phyloP scores from a whole-genome alignment of 495 filamentous ascomycete genomes.

The Penicillium arizonense region DNA sequence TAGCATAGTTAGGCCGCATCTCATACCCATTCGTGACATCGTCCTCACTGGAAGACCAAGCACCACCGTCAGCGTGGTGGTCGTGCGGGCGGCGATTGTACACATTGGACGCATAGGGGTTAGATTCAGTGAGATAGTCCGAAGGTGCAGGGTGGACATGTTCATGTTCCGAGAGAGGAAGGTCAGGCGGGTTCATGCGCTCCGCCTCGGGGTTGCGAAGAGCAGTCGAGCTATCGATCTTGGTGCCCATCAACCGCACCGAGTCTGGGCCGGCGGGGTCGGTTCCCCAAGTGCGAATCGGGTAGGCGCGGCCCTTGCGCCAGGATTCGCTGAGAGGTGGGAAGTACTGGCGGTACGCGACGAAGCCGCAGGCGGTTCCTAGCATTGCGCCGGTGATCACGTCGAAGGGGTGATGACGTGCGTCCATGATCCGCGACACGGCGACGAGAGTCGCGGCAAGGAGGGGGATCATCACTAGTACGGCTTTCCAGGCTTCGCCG shows the following conservation, averaged over 20 bases:
- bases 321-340: constrained; percentile 53
- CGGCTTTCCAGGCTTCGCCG: constrained; percentile 71
- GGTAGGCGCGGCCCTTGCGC: constrained; percentile 61
- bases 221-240: constrained; percentile 27
- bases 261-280: constrained; percentile 29
- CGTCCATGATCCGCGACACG: constrained; percentile 67
- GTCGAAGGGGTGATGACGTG: constrained; percentile 86
- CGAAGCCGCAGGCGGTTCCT: constrained; percentile 49
- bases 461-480: constrained; percentile 62
- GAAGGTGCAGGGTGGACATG: not conserved
- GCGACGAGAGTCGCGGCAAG: constrained; percentile 55
- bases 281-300: constrained; percentile 59
- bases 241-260: not conserved
- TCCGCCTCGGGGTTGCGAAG: constrained; percentile 37
- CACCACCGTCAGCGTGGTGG: constrained; percentile 31
- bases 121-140: constrained; percentile 8
- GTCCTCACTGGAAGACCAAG: constrained; percentile 46
- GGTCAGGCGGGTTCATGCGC: constrained; percentile 14
- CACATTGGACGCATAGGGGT: constrained; percentile 25
- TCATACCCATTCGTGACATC: constrained; percentile 38
- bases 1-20: constrained; percentile 39
- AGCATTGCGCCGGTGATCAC: constrained; percentile 76
- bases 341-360: constrained; percentile 57
- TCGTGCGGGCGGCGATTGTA: constrained; percentile 31
- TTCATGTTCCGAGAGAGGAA: constrained; percentile 9